Evolutionary conservation across 2,329 filamentous ascomycete genomes (phyloP), one percentile per base, ranked within the genome.

Genomic region (Penicillium decumbens): DNA sequence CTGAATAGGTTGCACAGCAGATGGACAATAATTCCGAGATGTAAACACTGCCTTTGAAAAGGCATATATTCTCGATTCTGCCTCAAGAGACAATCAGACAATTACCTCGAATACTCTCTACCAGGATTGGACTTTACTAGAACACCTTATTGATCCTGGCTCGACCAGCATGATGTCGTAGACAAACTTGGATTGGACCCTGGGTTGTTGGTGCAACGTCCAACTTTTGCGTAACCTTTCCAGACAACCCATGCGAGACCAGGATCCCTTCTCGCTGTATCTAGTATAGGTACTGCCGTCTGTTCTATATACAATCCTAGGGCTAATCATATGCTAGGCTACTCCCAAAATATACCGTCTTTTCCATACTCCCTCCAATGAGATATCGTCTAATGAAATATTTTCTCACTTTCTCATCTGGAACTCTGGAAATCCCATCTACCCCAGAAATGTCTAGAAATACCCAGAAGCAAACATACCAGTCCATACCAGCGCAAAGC

Each of bases 181-280:
- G 38, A 23, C 15, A 45, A 29, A 45, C n/a, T 20, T 33, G 20
- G 38, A 43, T 25, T 47, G 43, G 46, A 56, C 50, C 44, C 51
- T 33, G 46, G 50, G 50, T 52, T 57, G 50, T 48, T 32, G 32
- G 54, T 57, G 30, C 47, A 43, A 54, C 54, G 33, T 35, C 32
- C 3, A 35, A 20, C 8, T 20, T 20, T 7, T 37, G 33, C 33
- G 33, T 37, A 39, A 40, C 18, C 13, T 43, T 39, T 51, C 25
- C 41, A 50, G 37, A 29, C 30, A 24, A 23, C 29, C 35, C 35
- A 47, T 33, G 42, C 5, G n/a, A 42, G 7, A 38, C 41, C 20
- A 24, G 39, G 45, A 47, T 45, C 23, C 5, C 27, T 20, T 42
- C 20, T 37, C 33, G 33, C 33, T 37, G 33, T 20, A 37, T 37